Evolutionary conservation across 2,329 filamentous ascomycete genomes (phyloP), one percentile per base, ranked within the genome.

Genomic region (Leptographium radiaticola): DNA sequence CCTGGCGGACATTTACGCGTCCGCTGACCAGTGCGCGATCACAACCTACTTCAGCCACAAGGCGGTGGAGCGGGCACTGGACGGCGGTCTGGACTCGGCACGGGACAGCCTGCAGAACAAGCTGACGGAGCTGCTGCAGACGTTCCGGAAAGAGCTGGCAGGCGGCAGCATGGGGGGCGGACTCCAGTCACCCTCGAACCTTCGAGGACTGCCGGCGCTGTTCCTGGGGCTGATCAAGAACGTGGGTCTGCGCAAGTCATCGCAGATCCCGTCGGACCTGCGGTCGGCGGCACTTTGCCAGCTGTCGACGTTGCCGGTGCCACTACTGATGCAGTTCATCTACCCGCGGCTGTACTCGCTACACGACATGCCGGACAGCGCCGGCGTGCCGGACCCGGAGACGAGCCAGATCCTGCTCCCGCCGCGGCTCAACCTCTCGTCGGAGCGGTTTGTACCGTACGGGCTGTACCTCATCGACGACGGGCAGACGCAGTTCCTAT

Each of bases 161-260:
- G 91, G 91, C 59, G 91, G 91, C 59, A 96, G 91, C 70, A 93
- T 96, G 80, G 90, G 91, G 51, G 90, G 89, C 52, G 90, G 91
- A 48, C 75, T 98, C 18, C 93, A 96, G 66, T 93, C 97, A 75
- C 90, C 93, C 20, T 85, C 87, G 56, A 98, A 98, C 68, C 74
- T 98, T 55, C 83, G 91, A 54, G 89, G 84, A 38, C 76, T 98
- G 31, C 90, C 93, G 1, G 81, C 94, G 54, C 75, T 98, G 45
- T 97, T 98, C 77, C 75, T 98, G 40, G 90, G 89, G 10, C 71
- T 98, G 63, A 96, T 94, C 70, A 98, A 98, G 75, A 91, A 97
- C 65, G 87, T 96, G 59, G 91, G 89, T 60, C 81, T 96, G 58
- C 84, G 90, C 60, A 94, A 93, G 71, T 95, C 89, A 34, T 85